Percentiles rank a stretch among this genome's conserved stretches.
Conservation (phyloP, 1,139 yeast species). For the Arxiozyma slooffiae region DNA sequence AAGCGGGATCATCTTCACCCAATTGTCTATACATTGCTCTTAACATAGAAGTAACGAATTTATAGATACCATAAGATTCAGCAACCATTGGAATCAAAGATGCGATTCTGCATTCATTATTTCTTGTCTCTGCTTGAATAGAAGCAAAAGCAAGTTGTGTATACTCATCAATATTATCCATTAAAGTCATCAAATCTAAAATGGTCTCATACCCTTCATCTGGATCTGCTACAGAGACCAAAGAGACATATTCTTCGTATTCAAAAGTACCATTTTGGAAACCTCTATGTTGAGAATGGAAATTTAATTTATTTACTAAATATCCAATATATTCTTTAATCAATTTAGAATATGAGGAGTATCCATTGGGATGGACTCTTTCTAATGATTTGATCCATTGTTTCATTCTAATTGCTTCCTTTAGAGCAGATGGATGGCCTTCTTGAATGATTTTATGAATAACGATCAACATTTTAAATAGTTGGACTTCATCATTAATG, state of each 20-base stretch:
- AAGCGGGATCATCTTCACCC: constrained; percentile 54
- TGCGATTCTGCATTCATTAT: constrained; percentile 73
- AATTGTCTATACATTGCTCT: constrained; percentile 77
- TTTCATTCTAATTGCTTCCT: constrained; percentile 69
- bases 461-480: constrained; percentile 80
- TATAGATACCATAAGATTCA: constrained; percentile 90
- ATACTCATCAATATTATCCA: constrained; percentile 73
- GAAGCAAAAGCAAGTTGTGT: constrained; percentile 71
- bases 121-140: constrained; percentile 35
- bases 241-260: constrained; percentile 85
- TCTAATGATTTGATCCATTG: constrained; percentile 51
- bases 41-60: constrained; percentile 81
- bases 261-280: constrained; percentile 86
- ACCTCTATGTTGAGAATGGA: constrained; percentile 78
- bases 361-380: constrained; percentile 33
- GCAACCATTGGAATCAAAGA: constrained; percentile 85
- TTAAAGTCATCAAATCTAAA: constrained; percentile 75
- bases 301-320: constrained; percentile 62
- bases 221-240: constrained; percentile 83
- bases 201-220: constrained; percentile 92
- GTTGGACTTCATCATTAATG: constrained; percentile 70
- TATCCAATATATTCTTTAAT: constrained; percentile 70
- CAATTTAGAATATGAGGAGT: constrained; percentile 49
- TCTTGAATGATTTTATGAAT: constrained; percentile 93
- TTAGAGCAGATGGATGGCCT: constrained; percentile 79